Evolutionary conservation across 148 eudicot genomes (phyloP).

Genomic region (Polygonum maritimum): DNA sequence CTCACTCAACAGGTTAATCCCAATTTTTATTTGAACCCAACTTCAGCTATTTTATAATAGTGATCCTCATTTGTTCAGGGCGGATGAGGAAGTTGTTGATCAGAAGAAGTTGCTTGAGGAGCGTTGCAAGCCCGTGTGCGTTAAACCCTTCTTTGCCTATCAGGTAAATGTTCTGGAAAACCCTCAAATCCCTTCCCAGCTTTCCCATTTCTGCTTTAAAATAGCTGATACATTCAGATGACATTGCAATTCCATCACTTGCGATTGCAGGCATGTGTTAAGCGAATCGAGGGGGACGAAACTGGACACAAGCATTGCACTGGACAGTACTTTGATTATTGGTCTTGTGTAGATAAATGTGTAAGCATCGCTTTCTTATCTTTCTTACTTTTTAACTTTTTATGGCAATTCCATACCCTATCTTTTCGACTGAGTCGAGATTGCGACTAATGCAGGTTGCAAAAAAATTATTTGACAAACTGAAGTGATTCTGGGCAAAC

Average conservation of each 20-base stretch:
- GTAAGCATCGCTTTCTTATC: slow-evolving; percentile 9
- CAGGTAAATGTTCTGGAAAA: slow-evolving; percentile 9
- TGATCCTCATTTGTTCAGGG: slow-evolving; percentile 5
- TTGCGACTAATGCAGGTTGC: slow-evolving; percentile 5
- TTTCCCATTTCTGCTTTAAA: background rate
- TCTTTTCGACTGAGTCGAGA: background rate
- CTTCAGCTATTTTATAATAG: background rate
- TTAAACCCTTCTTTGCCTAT: slow-evolving; percentile 12
- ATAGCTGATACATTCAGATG: background rate
- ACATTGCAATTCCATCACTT: background rate
- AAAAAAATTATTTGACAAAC: background rate
- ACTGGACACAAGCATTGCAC: slow-evolving; percentile 23
- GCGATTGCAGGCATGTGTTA: slow-evolving; percentile 13
- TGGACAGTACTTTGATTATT: slow-evolving; percentile 22
- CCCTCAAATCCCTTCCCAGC: background rate
- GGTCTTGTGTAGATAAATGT: slow-evolving; percentile 21
- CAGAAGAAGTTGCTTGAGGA: slow-evolving; percentile 18
- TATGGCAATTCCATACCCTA: background rate
- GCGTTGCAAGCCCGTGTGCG: slow-evolving; percentile 16
- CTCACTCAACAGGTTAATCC: background rate
- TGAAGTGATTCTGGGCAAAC: background rate
- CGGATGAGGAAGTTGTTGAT: slow-evolving; percentile 21
- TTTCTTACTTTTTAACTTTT: background rate
- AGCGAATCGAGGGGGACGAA: slow-evolving; percentile 17
- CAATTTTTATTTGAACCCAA: background rate